Percentiles rank a stretch among this genome's conserved stretches.
phyloP scores from a whole-genome alignment of 1,284 basidiomycete species.

The Exsudoporus floridanus region DNA sequence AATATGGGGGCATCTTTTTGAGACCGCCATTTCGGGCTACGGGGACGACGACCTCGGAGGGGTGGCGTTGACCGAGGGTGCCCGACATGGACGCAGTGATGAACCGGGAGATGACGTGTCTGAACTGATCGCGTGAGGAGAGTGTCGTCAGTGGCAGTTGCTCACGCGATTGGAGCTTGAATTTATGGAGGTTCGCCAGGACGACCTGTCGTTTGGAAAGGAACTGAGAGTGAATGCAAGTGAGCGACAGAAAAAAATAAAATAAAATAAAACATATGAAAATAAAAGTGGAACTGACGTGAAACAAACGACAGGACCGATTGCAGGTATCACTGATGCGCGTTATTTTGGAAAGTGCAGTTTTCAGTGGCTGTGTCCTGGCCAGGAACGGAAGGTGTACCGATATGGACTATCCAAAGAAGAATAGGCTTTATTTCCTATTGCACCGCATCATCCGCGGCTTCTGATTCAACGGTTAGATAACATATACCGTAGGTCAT shows the following conservation, averaged over 20 bases:
- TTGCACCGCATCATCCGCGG: too few relatives aligned
- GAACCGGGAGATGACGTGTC: constrained; percentile 51
- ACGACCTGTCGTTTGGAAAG: constrained; percentile 32
- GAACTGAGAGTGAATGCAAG: constrained; percentile 8
- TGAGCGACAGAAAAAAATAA: neutral
- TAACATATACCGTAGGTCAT: neutral
- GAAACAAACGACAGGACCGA: constrained; percentile 28
- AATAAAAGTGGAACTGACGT: constrained; percentile 7
- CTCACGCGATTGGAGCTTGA: constrained; percentile 34
- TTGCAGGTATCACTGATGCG: constrained; percentile 23
- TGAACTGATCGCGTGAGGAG: constrained; percentile 51
- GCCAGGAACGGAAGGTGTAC: too few relatives aligned
- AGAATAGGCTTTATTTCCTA: neutral
- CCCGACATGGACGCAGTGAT: constrained; percentile 49
- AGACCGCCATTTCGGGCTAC: constrained; percentile 41
- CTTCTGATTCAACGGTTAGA: neutral
- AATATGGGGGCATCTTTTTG: constrained; percentile 74
- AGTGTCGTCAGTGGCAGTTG: constrained; percentile 47
- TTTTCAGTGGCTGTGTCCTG: constrained; percentile 21
- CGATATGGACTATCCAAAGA: neutral
- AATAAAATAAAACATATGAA: too few relatives aligned
- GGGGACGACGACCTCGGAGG: constrained; percentile 20
- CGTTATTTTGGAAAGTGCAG: constrained; percentile 18
- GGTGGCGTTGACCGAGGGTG: constrained; percentile 19
- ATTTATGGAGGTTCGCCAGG: constrained; percentile 32